A percentile compares a stretch with the other conserved stretches of the same genome.
These are phyloP conservation scores for Phytopythium kandeliae DNA, from an alignment of 352 stramenopile species.

Conservation along the genomic window DNA sequence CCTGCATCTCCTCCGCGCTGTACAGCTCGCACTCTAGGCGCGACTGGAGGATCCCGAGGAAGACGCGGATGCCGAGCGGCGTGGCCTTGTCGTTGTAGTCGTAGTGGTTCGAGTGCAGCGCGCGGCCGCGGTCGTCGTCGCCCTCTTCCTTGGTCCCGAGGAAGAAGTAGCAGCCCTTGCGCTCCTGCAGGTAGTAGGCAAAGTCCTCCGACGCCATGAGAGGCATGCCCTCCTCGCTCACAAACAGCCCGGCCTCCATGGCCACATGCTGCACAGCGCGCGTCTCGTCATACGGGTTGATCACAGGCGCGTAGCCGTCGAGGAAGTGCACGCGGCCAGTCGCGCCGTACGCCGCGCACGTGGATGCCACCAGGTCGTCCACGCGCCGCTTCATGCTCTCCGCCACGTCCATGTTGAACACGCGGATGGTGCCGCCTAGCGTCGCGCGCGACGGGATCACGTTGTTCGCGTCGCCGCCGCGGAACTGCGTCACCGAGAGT, in stretches of 20 bases:
- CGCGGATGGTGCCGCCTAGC: slow-evolving; percentile 90
- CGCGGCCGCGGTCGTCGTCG: slow-evolving; percentile 46
- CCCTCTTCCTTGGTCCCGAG: slow-evolving; percentile 69
- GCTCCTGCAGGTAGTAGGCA: slow-evolving; percentile 83
- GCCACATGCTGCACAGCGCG: slow-evolving; percentile 69
- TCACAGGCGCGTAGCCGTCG: slow-evolving; percentile 70
- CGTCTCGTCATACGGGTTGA: slow-evolving; percentile 80
- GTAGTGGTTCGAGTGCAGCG: slow-evolving; percentile 74
- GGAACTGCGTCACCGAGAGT: slow-evolving; percentile 89
- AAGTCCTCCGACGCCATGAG: slow-evolving; percentile 96
- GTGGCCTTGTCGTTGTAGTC: slow-evolving; percentile 86
- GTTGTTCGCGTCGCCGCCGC: slow-evolving; percentile 92
- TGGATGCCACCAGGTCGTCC: slow-evolving; percentile 81
- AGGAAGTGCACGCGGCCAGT: slow-evolving; percentile 55
- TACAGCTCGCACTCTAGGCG: slow-evolving; percentile 65
- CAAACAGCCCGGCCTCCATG: slow-evolving; percentile 60
- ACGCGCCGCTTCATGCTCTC: slow-evolving; percentile 81
- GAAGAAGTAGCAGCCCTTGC: slow-evolving; percentile 85
- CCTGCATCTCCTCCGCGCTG: slow-evolving; percentile 61
- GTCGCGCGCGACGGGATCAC: slow-evolving; percentile 87
- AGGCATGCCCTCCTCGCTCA: slow-evolving; percentile 72
- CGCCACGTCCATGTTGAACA: slow-evolving; percentile 85
- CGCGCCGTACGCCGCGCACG: slow-evolving; percentile 74
- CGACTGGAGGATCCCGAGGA: slow-evolving; percentile 66
- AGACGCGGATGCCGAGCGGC: slow-evolving; percentile 76